These are phyloP conservation scores for Viola odorata DNA, from an alignment of 345 rosid genomes.

Conservation along the genomic window DNA sequence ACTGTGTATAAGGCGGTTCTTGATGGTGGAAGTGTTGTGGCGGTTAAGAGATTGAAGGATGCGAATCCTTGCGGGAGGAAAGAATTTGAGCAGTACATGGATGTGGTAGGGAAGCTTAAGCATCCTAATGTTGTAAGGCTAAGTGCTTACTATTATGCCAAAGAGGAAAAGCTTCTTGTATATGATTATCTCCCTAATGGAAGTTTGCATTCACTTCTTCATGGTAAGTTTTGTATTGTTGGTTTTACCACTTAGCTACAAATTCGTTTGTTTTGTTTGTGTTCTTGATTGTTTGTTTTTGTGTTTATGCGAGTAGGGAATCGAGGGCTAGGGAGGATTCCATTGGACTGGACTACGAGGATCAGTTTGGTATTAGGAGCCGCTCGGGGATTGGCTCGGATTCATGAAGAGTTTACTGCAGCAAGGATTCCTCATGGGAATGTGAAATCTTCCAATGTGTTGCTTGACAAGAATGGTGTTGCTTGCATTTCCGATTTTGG, in stretches of 20 bases:
- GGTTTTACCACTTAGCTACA: neutral
- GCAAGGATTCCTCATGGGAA: constrained; percentile 85
- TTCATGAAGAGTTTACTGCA: constrained; percentile 61
- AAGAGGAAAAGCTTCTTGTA: constrained; percentile 87
- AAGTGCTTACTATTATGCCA: constrained; percentile 84
- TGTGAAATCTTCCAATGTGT: constrained; percentile 70
- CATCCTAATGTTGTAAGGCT: constrained; percentile 70
- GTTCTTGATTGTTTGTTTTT: neutral
- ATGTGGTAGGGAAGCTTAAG: constrained; percentile 69
- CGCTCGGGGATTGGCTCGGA: constrained; percentile 74
- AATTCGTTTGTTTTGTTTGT: neutral
- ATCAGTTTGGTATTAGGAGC: constrained; percentile 84
- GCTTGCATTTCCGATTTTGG: constrained; percentile 89
- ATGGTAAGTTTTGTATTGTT: constrained; percentile 37
- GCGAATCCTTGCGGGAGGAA: constrained; percentile 88
- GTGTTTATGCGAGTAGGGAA: constrained; percentile 39
- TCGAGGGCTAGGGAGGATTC: constrained; percentile 84
- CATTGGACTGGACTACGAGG: constrained; percentile 97
- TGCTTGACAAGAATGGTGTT: constrained; percentile 79
- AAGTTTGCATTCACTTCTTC: constrained; percentile 77
- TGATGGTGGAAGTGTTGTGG: constrained; percentile 67
- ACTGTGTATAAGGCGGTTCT: constrained; percentile 91
- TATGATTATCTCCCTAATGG: constrained; percentile 92
- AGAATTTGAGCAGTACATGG: constrained; percentile 95
- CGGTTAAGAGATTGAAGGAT: constrained; percentile 85